Conservation (phyloP, 129 eudicot species). For the Centaurea solstitialis region DNA sequence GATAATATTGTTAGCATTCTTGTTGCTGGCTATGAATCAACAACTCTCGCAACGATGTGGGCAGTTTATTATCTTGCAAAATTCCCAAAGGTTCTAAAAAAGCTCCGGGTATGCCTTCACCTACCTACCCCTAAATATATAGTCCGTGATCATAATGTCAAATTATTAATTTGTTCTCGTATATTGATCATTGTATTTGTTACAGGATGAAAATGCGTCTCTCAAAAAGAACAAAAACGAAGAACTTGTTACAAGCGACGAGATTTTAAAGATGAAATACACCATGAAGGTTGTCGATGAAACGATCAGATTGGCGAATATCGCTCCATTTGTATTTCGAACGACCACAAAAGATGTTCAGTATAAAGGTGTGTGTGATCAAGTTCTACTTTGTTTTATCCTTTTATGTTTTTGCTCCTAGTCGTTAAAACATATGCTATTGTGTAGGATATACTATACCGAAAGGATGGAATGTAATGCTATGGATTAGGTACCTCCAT, state of each 20-base stretch:
- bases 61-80: constrained; percentile 60
- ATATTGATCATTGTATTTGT: not conserved
- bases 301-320: constrained; percentile 44
- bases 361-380: constrained; percentile 30
- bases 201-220: constrained; percentile 28
- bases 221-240: constrained; percentile 31
- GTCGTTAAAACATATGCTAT: not conserved
- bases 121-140: not conserved
- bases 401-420: not conserved
- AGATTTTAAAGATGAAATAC: constrained; percentile 46
- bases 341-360: constrained; percentile 32
- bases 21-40: constrained; percentile 46
- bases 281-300: constrained; percentile 48
- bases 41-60: constrained; percentile 48
- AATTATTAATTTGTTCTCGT: not conserved
- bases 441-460: constrained; percentile 42
- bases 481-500: constrained; percentile 46
- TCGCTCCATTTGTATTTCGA: constrained; percentile 35
- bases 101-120: constrained; percentile 53
- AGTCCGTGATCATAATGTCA: not conserved
- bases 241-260: constrained; percentile 46
- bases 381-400: not conserved
- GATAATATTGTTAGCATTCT: constrained; percentile 52
- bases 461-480: constrained; percentile 47
- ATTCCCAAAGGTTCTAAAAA: constrained; percentile 56